Evolutionary conservation across 768 basidiomycete species (phyloP).

Genomic region (Mycena venus): DNA sequence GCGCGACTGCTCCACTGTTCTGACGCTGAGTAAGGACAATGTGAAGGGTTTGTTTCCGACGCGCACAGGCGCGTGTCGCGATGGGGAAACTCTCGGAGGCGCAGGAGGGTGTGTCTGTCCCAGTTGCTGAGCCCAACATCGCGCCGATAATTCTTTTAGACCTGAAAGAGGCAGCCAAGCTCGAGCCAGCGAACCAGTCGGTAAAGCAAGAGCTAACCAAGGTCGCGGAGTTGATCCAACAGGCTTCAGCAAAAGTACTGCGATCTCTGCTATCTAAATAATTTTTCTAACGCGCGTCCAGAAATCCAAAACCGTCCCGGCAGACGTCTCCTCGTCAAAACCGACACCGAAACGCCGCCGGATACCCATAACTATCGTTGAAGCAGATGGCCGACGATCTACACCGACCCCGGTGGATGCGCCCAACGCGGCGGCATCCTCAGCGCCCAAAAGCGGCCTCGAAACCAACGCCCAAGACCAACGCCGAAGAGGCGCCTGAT

Average conservation of each 20-base stretch:
- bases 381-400: slow-evolving; percentile 23
- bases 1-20: slow-evolving; percentile 79
- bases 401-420: slow-evolving; percentile 21
- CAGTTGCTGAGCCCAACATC: neutral
- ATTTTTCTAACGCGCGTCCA: slow-evolving; percentile 14
- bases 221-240: slow-evolving; percentile 56
- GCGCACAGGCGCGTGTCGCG: slow-evolving; percentile 78
- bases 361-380: slow-evolving; percentile 55
- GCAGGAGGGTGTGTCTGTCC: slow-evolving; percentile 63
- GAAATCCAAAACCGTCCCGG: slow-evolving; percentile 43
- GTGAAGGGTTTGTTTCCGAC: slow-evolving; percentile 86
- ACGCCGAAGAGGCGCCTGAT: slow-evolving; percentile 29
- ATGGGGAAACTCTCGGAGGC: slow-evolving; percentile 71
- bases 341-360: slow-evolving; percentile 61
- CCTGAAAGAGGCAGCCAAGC: slow-evolving; percentile 64
- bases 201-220: slow-evolving; percentile 74
- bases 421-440: slow-evolving; percentile 6
- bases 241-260: slow-evolving; percentile 51
- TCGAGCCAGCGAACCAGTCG: slow-evolving; percentile 76
- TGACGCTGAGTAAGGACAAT: slow-evolving; percentile 69
- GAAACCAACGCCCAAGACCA: neutral
- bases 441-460: slow-evolving; percentile 13
- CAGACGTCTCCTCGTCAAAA: slow-evolving; percentile 23
- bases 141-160: slow-evolving; percentile 57
- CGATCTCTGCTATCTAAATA: neutral